Base-by-base conservation (phyloP, 1,284 basidiomycete genomes). In the Rhodotorula sp. region DNA sequence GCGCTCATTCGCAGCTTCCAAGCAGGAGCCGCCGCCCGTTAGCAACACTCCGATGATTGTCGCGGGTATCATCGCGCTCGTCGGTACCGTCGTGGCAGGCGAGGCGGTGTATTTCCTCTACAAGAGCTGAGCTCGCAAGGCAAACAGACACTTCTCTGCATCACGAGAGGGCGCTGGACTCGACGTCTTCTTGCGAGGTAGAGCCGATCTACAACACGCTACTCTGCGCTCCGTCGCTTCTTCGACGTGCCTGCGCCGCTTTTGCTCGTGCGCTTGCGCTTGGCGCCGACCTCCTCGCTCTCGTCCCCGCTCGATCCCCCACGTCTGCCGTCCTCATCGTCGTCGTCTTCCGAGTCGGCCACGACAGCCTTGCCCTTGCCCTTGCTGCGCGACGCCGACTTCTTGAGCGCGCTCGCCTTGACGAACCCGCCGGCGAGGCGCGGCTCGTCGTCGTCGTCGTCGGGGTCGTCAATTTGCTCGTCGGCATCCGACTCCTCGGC, bases 281-380 rank as follows among this genome's bases (percentile, higher is more conserved):
- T 62, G n/a, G 21, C 12, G 17, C 53, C 53, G 19, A 46, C 53
- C 10, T 63, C 61, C 19, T 63, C 50, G 61, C 61, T 54, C 42
- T 49, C 59, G 56, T 58, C 56, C 21, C 44, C 60, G 44, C 44
- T 46, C 21, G 27, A 2, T 21, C 48, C 46, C 1, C 21, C 21
- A 2, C 34, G n/a, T 14, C 34, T 48, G 10, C 8, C 42, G 12
- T 42, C 49, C 34, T 52, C 60, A 7, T 10, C 23, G 41, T 52
- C 50, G 23, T 44, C 41, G 12, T 44, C 50, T 4, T 54, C 50
- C 42, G 49, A 50, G 8, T 58, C 56, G 10, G 27, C 9, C 7
- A n/a, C 49, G 19, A 41, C 27, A 17, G 25, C 27, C 53, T 61
- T 61, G 7, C 50, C 25, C 45, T 60, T 56, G 46, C 54, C 54